These are phyloP conservation scores for Fusarium xylarioides DNA, from an alignment of 2,329 filamentous ascomycete species.

Conservation along the genomic window DNA sequence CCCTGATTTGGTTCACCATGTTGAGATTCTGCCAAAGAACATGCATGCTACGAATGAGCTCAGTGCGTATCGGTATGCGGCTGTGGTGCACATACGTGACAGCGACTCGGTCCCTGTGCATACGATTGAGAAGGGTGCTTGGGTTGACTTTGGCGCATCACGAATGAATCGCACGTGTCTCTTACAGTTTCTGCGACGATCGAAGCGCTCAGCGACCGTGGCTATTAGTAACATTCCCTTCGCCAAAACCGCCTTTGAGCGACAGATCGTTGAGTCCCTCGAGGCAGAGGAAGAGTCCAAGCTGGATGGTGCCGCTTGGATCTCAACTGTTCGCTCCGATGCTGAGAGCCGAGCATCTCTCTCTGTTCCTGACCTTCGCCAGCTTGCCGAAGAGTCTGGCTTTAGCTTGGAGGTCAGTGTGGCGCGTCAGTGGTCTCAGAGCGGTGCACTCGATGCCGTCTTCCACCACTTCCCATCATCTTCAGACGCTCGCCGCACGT, in stretches of 20 bases:
- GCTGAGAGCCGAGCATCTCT: background rate
- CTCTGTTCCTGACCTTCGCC: background rate
- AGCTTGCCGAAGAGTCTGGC: background rate
- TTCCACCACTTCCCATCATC: background rate
- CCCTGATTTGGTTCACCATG: background rate
- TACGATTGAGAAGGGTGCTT: background rate
- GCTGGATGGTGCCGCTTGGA: background rate
- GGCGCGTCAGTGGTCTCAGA: background rate
- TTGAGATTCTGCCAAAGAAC: background rate
- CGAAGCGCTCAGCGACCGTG: rapidly evolving
- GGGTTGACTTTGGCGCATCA: background rate
- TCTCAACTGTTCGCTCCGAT: background rate
- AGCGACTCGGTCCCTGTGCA: rapidly evolving
- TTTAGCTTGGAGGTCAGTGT: background rate
- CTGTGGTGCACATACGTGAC: background rate
- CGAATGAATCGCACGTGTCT: background rate
- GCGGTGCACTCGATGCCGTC: background rate
- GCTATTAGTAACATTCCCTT: background rate
- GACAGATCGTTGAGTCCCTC: background rate
- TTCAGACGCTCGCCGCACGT: background rate
- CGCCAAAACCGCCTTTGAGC: background rate
- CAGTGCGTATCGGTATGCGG: background rate
- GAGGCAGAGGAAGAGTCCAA: background rate
- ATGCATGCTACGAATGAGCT: background rate
- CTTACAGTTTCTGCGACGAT: background rate